Percentiles rank a stretch among this genome's conserved stretches.
Evolutionary conservation across 345 rosid genomes (phyloP).

Genomic region (Erucastrum elatum): DNA sequence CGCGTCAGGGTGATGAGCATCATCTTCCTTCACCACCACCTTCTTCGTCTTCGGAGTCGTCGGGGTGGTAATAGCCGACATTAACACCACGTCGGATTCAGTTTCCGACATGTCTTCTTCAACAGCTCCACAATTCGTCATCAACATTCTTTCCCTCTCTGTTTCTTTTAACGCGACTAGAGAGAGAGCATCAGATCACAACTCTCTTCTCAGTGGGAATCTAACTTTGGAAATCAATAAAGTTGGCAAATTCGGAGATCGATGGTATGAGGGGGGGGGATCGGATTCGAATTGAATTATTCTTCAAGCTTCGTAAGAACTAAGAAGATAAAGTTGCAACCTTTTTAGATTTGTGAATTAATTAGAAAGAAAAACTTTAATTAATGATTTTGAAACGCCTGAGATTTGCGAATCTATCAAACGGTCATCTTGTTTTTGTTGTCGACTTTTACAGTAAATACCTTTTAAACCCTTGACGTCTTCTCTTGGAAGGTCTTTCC

Average conservation of each 20-base stretch:
- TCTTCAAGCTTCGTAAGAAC: slow-evolving; percentile 1
- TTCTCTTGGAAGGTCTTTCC: neutral
- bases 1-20: slow-evolving; percentile 84
- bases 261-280: neutral
- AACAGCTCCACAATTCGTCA: slow-evolving; percentile 44
- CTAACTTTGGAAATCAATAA: neutral
- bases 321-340: neutral
- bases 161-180: slow-evolving; percentile 2
- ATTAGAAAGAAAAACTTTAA: neutral
- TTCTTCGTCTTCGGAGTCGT: slow-evolving; percentile 24
- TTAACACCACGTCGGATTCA: slow-evolving; percentile 9
- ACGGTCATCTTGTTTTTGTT: slow-evolving; percentile 59
- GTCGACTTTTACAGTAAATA: slow-evolving; percentile 33
- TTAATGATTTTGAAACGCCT: slow-evolving; percentile 44
- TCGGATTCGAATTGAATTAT: slow-evolving; percentile 32
- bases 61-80: slow-evolving; percentile 16
- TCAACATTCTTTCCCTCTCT: slow-evolving; percentile 15
- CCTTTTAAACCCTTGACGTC: slow-evolving; percentile 22
- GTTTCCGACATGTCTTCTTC: slow-evolving; percentile 41
- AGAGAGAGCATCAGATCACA: slow-evolving; percentile 3
- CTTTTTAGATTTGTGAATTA: neutral
- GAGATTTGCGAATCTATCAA: slow-evolving; percentile 43
- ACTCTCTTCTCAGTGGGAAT: neutral
- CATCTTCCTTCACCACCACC: slow-evolving; percentile 37
- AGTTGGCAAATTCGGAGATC: neutral